Evolutionary conservation across 23 red algal species (phyloP).

Genomic region (Cyanidioschyzon merolae): DNA sequence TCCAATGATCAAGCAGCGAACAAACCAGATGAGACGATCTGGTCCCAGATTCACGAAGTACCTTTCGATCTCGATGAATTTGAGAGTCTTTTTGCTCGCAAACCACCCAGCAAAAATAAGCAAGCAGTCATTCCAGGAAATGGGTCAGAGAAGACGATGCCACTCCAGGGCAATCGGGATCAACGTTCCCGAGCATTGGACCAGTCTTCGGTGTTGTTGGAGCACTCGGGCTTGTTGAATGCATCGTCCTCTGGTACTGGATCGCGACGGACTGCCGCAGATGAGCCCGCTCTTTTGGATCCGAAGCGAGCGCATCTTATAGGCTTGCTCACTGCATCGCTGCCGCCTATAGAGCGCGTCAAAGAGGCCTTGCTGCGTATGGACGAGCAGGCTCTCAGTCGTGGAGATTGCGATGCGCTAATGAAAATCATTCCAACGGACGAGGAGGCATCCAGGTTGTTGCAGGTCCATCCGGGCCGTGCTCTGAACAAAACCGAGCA

Average conservation of each 20-base stretch:
- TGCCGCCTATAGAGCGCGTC: conserved; percentile 19
- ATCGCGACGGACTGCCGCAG: neutral
- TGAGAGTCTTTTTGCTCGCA: conserved; percentile 25
- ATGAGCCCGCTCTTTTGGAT: conserved; percentile 9
- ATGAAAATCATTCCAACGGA: conserved; percentile 18
- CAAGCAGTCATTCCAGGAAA: neutral
- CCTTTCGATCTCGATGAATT: conserved; percentile 19
- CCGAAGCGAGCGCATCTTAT: conserved; percentile 19
- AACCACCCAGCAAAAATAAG: neutral
- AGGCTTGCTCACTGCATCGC: conserved; percentile 13
- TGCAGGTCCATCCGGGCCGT: neutral
- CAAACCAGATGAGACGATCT: neutral
- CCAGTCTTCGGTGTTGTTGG: neutral
- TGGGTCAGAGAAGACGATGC: neutral
- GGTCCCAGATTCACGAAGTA: conserved; percentile 18
- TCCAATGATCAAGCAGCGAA: neutral
- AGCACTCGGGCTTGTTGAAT: neutral
- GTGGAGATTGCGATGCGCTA: conserved; percentile 19
- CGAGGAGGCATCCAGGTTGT: conserved; percentile 9
- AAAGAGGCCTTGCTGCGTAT: conserved; percentile 4
- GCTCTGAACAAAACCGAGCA: conserved; percentile 11
- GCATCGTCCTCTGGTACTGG: neutral
- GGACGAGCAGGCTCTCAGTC: conserved; percentile 20
- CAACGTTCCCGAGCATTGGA: neutral
- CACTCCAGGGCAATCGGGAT: neutral